Conservation (phyloP, 2,329 filamentous ascomycete genomes). For the Sporothrix inflata region DNA sequence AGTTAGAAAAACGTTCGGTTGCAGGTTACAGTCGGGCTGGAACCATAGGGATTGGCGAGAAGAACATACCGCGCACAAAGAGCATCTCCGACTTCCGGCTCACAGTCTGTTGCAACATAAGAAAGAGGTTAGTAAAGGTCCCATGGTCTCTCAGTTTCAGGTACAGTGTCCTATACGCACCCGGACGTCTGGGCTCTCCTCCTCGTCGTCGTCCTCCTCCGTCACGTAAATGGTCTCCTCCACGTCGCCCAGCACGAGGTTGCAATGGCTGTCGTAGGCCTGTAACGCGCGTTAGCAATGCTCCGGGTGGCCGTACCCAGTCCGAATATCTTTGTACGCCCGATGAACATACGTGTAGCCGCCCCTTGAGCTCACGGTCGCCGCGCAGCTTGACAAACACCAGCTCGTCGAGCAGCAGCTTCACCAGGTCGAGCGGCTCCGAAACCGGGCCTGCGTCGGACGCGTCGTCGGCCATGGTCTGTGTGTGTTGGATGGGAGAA, state of each 20-base stretch:
- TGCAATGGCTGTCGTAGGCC: slow-evolving; percentile 99
- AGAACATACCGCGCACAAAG: slow-evolving; percentile 84
- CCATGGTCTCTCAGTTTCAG: background rate
- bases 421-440: slow-evolving; percentile 94
- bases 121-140: background rate
- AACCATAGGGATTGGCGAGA: too few relatives aligned
- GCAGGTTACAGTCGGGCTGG: too few relatives aligned
- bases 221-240: slow-evolving; percentile 96
- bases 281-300: slow-evolving; percentile 44
- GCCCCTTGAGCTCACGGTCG: slow-evolving; percentile 91
- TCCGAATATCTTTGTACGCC: slow-evolving; percentile 52
- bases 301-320: background rate
- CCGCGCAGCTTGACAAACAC: slow-evolving; percentile 97
- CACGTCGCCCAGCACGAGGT: slow-evolving; percentile 91
- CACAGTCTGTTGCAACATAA: slow-evolving; percentile 64
- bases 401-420: slow-evolving; percentile 89
- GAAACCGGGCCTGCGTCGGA: slow-evolving; percentile 74
- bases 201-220: slow-evolving; percentile 81
- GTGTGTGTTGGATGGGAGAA: background rate
- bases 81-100: slow-evolving; percentile 99
- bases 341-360: slow-evolving; percentile 68
- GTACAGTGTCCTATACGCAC: slow-evolving; percentile 49
- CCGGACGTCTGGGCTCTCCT: slow-evolving; percentile 61
- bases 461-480: slow-evolving; percentile 73
- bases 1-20: background rate